Conservation (phyloP, 1,139 yeast genomes). For the Diutina pseudorugosa region DNA sequence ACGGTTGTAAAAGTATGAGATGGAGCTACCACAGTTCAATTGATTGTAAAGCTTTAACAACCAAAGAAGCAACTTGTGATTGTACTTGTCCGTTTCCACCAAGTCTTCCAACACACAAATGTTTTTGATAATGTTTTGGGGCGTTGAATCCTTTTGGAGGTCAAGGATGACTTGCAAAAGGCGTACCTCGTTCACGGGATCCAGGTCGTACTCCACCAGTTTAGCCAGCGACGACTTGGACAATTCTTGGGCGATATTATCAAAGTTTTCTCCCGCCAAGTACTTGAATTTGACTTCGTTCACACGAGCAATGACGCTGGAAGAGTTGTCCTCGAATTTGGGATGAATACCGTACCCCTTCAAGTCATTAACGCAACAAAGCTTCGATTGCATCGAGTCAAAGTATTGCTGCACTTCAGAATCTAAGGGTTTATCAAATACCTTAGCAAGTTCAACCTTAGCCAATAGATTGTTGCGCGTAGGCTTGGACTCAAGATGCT, state of each 20-base stretch:
- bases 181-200: neutral
- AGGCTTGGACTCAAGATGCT: constrained; percentile 14
- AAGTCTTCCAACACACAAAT: constrained; percentile 35
- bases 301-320: neutral
- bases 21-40: constrained; percentile 42
- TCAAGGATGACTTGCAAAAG: constrained; percentile 4
- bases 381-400: constrained; percentile 31
- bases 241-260: neutral
- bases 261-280: neutral
- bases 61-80: constrained; percentile 61
- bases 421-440: constrained; percentile 11
- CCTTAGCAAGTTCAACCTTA: constrained; percentile 29
- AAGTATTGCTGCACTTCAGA: constrained; percentile 30
- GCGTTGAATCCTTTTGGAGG: constrained; percentile 4
- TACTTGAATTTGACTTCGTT: neutral
- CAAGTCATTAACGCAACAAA: constrained; percentile 52
- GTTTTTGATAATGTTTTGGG: constrained; percentile 17
- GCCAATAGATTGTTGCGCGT: constrained; percentile 51
- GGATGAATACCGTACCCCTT: neutral
- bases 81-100: constrained; percentile 40
- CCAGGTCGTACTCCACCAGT: constrained; percentile 1
- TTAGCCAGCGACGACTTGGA: neutral
- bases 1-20: constrained; percentile 37
- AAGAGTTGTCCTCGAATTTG: neutral
- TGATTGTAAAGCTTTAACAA: constrained; percentile 50